Conservation (phyloP, 73 alveolate genomes). For the Paraurostyla sp. region DNA sequence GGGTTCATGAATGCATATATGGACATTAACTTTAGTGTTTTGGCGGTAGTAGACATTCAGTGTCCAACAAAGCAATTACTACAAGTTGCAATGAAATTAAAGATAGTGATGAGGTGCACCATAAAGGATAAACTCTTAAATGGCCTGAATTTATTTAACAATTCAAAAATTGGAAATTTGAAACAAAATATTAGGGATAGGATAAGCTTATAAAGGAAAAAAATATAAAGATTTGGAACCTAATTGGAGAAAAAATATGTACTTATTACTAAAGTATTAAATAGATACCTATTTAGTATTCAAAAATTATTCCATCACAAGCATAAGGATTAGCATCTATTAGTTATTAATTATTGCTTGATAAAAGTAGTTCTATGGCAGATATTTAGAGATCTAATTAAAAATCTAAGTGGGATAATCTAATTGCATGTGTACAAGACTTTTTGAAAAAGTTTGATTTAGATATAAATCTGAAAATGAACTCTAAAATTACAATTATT, state of each 20-base stretch:
- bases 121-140: conserved; percentile 21
- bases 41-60: conserved; percentile 21
- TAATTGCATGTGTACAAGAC: too few relatives aligned
- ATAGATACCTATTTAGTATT: neutral
- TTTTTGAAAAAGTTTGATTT: too few relatives aligned
- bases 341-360: neutral
- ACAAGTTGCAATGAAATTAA: conserved; percentile 47
- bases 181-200: neutral
- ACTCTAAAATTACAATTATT: too few relatives aligned
- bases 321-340: neutral
- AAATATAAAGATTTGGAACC: conserved; percentile 12
- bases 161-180: conserved; percentile 1
- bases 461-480: too few relatives aligned
- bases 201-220: neutral
- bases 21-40: conserved; percentile 53
- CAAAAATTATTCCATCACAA: neutral
- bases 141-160: conserved; percentile 13
- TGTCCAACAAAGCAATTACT: conserved; percentile 23
- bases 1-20: conserved; percentile 35
- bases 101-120: conserved; percentile 37
- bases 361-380: conserved; percentile 29
- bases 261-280: neutral
- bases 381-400: neutral
- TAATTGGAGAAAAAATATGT: conserved; percentile 1
- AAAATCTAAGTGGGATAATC: too few relatives aligned